Evolutionary conservation across 176 grass and related monocot genomes (phyloP), one percentile per base, ranked within the genome.

Genomic region (Carex cristatella): DNA sequence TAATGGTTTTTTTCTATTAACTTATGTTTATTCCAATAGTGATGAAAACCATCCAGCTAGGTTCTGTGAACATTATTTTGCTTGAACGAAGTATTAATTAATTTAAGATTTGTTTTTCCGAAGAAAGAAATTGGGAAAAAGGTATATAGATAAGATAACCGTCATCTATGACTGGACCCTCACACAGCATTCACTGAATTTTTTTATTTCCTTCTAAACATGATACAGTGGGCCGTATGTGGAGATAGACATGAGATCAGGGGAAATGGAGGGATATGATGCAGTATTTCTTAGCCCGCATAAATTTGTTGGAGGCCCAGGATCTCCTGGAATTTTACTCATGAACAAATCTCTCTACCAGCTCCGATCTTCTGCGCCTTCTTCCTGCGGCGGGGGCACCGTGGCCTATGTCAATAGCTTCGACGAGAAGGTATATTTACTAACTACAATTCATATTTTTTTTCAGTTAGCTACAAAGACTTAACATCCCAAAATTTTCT

Each of bases 391-490:
- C 0, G 94, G 94, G 1, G 94, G 94, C 32, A 97, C 92, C 0
- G 94, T 97, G 0, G 81, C 85, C 33, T 97, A 97, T 49, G 94
- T 92, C 66, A 97, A 92, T 59, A 88, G 86, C 53, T 94, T 92
- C 63, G 85, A 35, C 1, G 92, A 97, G 68, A 88, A 91, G 87
- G 92, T 93, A 59, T 35, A 35, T 35, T 13, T 7, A 12, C 13
- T 54, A 10, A 18, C 16, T 69, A 40, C 32, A 9, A 16, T 40
- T 69, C 67, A 32, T 18, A 42, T 16, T 38, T 69, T 9, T 7
- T 9, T 12, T 65, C 5, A 33, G 2, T 33, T 33, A 65, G 27
- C 28, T 31, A 65, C 19, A 23, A 23, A 23, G 23, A 23, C 23
- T 23, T 23, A 23, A 23, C 23, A 23, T 23, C 23, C 23, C 23